A percentile compares a stretch with the other conserved stretches of the same genome.
phyloP scores from a whole-genome alignment of 78 protist genomes.

The Salpingoeca rosetta region DNA sequence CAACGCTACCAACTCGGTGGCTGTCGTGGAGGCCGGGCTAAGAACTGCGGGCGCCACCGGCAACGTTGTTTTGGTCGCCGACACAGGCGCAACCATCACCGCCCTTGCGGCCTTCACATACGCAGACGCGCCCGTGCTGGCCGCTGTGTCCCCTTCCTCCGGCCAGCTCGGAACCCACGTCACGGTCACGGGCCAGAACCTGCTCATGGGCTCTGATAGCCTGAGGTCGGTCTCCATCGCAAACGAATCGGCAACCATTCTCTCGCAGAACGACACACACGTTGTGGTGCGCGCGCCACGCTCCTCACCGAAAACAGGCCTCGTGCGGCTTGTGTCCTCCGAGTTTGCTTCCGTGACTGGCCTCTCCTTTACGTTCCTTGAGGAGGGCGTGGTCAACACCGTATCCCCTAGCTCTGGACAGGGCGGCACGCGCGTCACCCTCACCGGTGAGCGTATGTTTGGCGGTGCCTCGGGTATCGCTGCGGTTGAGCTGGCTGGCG shows the following conservation, averaged over 20 bases:
- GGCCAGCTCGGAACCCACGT: neutral
- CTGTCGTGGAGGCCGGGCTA: neutral
- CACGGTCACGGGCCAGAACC: neutral
- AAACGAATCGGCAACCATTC: neutral
- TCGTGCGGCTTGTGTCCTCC: no score
- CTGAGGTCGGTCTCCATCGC: neutral
- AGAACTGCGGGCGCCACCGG: neutral
- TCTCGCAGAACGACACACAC: neutral
- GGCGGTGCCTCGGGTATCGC: no score
- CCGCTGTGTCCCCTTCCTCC: neutral
- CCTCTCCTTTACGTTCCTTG: no score
- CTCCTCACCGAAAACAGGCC: no score
- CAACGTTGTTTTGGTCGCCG: neutral
- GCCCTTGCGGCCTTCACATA: neutral
- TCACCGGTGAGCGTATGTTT: neutral
- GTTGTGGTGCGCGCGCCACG: neutral
- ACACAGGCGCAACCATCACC: neutral
- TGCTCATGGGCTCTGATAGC: neutral
- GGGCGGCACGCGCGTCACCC: neutral
- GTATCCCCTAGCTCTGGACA: neutral
- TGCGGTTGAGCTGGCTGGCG: neutral
- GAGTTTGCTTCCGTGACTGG: no score
- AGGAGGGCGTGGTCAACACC: neutral
- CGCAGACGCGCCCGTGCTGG: neutral
- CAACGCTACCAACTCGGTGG: no score